Evolutionary conservation across 805 yeast species (phyloP), one percentile per base, ranked within the genome.

Genomic region (Suhomyces prunicola): DNA sequence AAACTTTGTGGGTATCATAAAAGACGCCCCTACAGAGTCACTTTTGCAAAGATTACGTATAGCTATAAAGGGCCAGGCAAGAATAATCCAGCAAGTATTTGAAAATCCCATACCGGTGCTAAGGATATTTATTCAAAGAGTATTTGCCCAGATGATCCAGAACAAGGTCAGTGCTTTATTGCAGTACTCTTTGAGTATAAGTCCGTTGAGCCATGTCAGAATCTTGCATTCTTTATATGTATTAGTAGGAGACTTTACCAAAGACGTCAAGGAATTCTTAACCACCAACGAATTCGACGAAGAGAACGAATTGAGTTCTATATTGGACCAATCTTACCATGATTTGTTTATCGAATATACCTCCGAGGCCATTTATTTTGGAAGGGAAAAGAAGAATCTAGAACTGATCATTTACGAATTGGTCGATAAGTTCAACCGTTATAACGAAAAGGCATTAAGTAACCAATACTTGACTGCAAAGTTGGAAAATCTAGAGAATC

Each of bases 191-290:
- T 78, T 81, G 47, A 78, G 87, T 1, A 72, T 81, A 6, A 82
- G 89, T 23, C 76, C 84, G 2, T 70, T 91, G 49, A 87, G 96
- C 0, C 90, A 87, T 64, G 84, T 91, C 2, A 79, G 98, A 61
- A 78, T 86, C 1, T 69, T 93, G 33, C 88, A 90, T 68, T 75
- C 85, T 2, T 72, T 87, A n/a, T 86, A 84, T 63, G 76, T 79
- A 0, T 70, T 81, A 36, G 74, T 87, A 8, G 81, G 83, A 12
- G 80, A 78, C 47, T 81, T 87, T 59, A 84, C 88, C 1, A 82
- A 80, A 52, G 84, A 83, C 52, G 72, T 92, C 58, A 85, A 86
- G 60, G 84, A 81, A 7, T 85, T 82, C 57, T 77, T 89, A 51
- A 60, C 66, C 6, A 69, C 76, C 23, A 75, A 77, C 51, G 79